Percentiles rank a stretch among this genome's conserved stretches.
These are phyloP conservation scores for Cucumis hystrix DNA, from an alignment of 306 rosid species.

Conservation along the genomic window DNA sequence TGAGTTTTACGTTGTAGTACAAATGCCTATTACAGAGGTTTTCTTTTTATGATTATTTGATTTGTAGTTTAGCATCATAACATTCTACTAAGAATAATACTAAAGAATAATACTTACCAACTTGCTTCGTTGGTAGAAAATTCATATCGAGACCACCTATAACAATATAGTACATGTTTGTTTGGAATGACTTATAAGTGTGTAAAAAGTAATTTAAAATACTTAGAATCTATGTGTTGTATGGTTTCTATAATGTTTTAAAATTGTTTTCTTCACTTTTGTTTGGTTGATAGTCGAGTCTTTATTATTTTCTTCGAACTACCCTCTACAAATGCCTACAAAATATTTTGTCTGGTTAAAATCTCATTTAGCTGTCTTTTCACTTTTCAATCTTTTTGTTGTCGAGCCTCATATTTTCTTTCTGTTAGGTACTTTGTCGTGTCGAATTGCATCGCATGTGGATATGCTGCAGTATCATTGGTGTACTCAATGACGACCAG, in stretches of 20 bases:
- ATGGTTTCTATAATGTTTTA: not conserved
- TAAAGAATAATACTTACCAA: too few species aligned
- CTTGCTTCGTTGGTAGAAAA: too few species aligned
- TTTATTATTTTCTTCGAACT: not conserved
- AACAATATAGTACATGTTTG: not conserved
- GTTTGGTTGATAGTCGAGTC: not conserved
- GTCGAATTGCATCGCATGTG: conserved; percentile 44
- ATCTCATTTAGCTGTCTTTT: not conserved
- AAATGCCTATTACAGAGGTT: not conserved
- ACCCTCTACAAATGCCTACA: not conserved
- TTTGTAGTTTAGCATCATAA: too few species aligned
- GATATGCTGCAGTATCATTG: conserved; percentile 35
- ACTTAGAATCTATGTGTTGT: not conserved
- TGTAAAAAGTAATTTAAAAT: too few species aligned
- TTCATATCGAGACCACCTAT: too few species aligned
- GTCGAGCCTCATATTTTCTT: not conserved
- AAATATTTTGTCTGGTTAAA: not conserved
- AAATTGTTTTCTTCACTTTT: not conserved
- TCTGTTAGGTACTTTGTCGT: conserved; percentile 39
- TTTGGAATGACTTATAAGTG: too few species aligned
- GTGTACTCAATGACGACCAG: conserved; percentile 8
- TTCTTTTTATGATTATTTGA: too few species aligned
- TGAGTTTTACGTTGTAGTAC: not conserved
- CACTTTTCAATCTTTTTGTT: not conserved
- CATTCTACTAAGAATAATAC: too few species aligned